A percentile compares a stretch with the other conserved stretches of the same genome.
Conservation (phyloP, 75 land plant genomes). For the Cupressus sempervirens region DNA sequence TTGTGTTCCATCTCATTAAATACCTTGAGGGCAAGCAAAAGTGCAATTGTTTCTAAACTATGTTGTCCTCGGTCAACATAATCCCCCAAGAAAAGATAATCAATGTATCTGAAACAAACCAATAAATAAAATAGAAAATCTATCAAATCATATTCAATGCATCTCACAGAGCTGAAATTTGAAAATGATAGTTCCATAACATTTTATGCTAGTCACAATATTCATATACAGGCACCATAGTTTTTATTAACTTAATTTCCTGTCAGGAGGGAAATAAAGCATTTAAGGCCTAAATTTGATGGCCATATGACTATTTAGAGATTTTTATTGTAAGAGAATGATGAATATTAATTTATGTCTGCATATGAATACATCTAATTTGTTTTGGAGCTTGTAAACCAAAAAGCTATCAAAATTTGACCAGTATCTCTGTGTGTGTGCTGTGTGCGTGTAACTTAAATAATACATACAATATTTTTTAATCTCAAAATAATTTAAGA, state of each 20-base stretch:
- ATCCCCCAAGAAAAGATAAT: constrained; percentile 33
- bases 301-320: no score
- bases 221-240: not conserved
- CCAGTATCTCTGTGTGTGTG: no score
- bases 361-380: no score
- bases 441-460: no score
- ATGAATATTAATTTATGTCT: no score
- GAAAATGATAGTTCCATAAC: not conserved
- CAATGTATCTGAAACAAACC: constrained; percentile 21
- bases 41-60: constrained; percentile 30
- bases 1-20: not conserved
- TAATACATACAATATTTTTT: no score
- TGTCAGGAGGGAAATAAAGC: not conserved
- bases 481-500: no score
- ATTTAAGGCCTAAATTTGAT: not conserved
- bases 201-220: not conserved
- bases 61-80: constrained; percentile 36
- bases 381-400: no score
- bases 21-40: constrained; percentile 33
- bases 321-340: no score
- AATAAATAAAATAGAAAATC: not conserved
- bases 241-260: not conserved
- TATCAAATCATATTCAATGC: not conserved
- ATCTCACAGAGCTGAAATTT: not conserved
- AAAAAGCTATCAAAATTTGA: no score